Evolutionary conservation across 345 rosid species (phyloP).

Genomic region (Syzygium aromaticum): DNA sequence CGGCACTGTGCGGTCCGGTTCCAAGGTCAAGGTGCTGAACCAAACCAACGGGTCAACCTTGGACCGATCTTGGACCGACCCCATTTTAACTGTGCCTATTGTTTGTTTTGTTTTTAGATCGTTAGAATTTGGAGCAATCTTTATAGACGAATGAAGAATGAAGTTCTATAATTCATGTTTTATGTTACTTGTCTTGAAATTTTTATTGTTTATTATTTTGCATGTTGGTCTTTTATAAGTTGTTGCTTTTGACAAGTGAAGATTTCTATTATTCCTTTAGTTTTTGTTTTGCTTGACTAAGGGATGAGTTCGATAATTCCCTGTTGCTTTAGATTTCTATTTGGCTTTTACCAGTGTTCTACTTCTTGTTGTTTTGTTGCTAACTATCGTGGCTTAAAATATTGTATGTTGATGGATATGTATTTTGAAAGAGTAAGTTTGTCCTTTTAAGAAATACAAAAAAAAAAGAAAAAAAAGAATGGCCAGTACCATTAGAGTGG

Average conservation of each 20-base stretch:
- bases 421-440: neutral
- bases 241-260: neutral
- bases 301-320: neutral
- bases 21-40: accelerated
- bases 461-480: accelerated
- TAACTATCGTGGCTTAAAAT: neutral
- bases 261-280: neutral
- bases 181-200: neutral
- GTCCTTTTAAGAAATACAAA: neutral
- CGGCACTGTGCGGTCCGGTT: accelerated
- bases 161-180: neutral
- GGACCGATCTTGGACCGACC: accelerated
- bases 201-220: neutral
- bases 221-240: neutral
- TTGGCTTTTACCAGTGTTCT: neutral
- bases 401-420: neutral
- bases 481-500: accelerated
- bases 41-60: accelerated
- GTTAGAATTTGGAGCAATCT: neutral
- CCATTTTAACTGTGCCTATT: neutral
- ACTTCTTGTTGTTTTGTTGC: neutral
- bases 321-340: neutral
- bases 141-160: neutral
- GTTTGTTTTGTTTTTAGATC: neutral
- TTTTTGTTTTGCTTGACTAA: neutral